These are phyloP conservation scores for Coelastrella sp. DNA, from an alignment of 139 green algal species.

Conservation along the genomic window DNA sequence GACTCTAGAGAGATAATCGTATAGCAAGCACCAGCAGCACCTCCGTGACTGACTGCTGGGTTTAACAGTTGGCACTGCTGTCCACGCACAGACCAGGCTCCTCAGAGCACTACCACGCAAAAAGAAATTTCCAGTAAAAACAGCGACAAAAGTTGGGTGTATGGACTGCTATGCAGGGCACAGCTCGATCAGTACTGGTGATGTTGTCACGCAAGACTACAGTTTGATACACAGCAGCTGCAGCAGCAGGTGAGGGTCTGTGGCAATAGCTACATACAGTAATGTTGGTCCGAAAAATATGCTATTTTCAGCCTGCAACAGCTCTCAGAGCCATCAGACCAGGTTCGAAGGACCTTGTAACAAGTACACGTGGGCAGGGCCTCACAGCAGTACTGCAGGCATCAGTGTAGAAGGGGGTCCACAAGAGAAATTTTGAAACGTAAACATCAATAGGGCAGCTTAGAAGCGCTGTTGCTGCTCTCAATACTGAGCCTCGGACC, in stretches of 20 bases:
- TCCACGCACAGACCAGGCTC: too few relatives aligned
- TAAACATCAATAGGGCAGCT: not conserved
- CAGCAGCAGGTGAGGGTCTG: not conserved
- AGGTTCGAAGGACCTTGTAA: not conserved
- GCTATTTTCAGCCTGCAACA: not conserved
- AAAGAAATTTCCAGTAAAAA: not conserved
- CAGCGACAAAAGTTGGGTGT: not conserved
- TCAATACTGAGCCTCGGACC: too few relatives aligned
- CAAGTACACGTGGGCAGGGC: not conserved
- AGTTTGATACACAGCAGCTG: not conserved
- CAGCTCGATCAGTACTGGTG: not conserved
- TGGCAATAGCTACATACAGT: not conserved
- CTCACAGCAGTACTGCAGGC: too few relatives aligned
- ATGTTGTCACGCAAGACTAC: not conserved
- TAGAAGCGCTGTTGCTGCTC: not conserved
- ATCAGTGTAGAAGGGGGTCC: too few relatives aligned
- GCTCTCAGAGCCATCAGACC: not conserved
- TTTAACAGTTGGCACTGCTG: too few relatives aligned
- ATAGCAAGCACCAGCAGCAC: too few relatives aligned
- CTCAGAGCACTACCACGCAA: not conserved
- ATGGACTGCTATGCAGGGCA: not conserved
- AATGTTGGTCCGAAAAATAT: not conserved
- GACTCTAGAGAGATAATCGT: too few relatives aligned
- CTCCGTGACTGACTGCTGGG: too few relatives aligned
- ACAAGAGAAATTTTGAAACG: not conserved